A percentile compares a stretch with the other conserved stretches of the same genome.
These are phyloP conservation scores for Botrytis aclada DNA, from an alignment of 2,329 filamentous ascomycete species.

Conservation along the genomic window DNA sequence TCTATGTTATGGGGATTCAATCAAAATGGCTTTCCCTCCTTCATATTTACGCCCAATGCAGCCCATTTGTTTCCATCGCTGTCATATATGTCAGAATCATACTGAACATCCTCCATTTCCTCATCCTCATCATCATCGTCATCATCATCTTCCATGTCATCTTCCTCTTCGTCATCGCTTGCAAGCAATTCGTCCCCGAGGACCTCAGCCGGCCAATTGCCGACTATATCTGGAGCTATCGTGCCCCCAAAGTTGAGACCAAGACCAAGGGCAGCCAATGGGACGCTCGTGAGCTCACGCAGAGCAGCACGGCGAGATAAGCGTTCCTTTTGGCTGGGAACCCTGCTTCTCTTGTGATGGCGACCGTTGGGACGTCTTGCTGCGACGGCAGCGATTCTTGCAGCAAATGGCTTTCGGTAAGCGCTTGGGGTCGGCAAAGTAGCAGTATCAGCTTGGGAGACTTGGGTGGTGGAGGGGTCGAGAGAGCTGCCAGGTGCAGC, in stretches of 20 bases:
- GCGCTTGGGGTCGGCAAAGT: too few species aligned
- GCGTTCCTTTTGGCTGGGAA: background rate
- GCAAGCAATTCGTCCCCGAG: background rate
- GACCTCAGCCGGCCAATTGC: background rate
- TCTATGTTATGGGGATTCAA: too few species aligned
- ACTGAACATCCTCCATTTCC: background rate
- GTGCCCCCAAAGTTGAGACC: background rate
- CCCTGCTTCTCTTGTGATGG: background rate
- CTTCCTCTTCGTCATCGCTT: background rate
- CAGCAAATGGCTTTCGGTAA: too few species aligned
- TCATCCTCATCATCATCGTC: background rate
- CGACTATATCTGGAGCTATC: background rate
- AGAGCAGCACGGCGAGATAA: background rate
- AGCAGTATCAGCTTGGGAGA: background rate
- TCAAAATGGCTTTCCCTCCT: too few species aligned
- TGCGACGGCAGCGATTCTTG: background rate
- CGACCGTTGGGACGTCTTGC: background rate
- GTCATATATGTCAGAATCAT: background rate
- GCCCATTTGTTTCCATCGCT: constrained; percentile 23
- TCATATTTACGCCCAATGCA: background rate
- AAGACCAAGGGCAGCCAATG: background rate
- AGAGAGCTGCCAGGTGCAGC: background rate
- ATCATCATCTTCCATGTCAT: background rate
- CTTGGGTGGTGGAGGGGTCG: background rate
- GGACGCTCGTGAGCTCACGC: background rate